phyloP scores from a whole-genome alignment of 2,329 filamentous ascomycete species.

The Sclerotinia spermophila region DNA sequence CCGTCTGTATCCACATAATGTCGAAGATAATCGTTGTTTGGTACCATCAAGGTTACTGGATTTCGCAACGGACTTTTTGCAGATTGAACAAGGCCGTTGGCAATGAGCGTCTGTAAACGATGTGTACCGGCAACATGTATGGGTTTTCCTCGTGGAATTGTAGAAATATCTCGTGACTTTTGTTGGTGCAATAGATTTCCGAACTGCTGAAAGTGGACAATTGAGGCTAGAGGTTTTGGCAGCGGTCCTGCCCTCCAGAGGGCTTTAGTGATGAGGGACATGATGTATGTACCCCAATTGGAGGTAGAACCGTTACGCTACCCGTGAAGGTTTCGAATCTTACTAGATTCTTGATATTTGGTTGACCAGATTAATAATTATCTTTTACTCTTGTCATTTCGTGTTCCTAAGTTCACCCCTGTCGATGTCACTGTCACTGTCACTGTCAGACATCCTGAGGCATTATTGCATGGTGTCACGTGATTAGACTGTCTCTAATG shows the following conservation, averaged over 20 bases:
- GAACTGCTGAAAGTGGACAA: background rate
- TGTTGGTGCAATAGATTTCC: background rate
- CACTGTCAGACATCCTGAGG: background rate
- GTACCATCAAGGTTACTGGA: slow-evolving; percentile 8
- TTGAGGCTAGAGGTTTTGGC: background rate
- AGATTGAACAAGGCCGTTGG: slow-evolving; percentile 1
- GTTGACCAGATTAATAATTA: background rate
- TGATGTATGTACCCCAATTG: background rate
- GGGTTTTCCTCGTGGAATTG: background rate
- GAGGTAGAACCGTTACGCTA: background rate
- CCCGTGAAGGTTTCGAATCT: background rate
- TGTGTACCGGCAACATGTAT: background rate
- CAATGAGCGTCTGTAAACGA: background rate
- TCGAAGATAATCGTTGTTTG: background rate
- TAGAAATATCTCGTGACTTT: slow-evolving; percentile 2
- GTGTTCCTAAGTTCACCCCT: background rate
- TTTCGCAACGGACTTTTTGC: background rate
- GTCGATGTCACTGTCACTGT: background rate
- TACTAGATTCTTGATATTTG: background rate
- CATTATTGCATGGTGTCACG: background rate
- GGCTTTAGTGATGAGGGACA: background rate
- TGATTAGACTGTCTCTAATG: background rate
- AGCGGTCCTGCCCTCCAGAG: slow-evolving; percentile 2
- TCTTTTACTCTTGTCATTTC: background rate
- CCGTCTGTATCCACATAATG: slow-evolving; percentile 3